Evolutionary conservation across 1,284 basidiomycete species (phyloP), one percentile per base, ranked within the genome.

Genomic region (Apiotrichum montevideense): DNA sequence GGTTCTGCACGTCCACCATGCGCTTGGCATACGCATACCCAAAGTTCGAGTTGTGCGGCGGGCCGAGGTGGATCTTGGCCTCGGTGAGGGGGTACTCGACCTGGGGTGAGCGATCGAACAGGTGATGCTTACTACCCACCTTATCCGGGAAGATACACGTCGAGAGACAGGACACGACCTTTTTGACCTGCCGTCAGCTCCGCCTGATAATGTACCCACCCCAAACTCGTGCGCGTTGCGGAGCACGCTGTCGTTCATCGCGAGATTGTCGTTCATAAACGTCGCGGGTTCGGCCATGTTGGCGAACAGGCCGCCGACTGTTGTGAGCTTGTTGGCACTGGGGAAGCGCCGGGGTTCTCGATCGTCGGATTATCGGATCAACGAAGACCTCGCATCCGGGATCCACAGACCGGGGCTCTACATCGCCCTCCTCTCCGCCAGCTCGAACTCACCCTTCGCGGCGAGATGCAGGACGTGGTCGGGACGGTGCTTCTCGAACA

Each of bases 251-350:
- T 93, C 89, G 76, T 95, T 95, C 78, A 95, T 94, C 58, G 89
- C 81, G 66, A 87, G 82, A 75, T 94, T 95, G 68, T 94, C 90
- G 41, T 90, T 85, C 32, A 93, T 80, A 80, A 94, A 92, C 29
- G 87, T 88, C 55, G 87, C 80, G 85, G 94, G 93, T 78, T 85
- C 84, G 68, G 87, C 86, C 87, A 93, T 92, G 78, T 94, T 94
- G 66, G 84, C 87, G 80, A 91, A 94, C 35, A 94, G 77, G 10
- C 91, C 91, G 9, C 91, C 90, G 54, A 94, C 90, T 88, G 69
- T 40, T 5, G 55, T 39, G 35, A 50, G 39, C 34, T 21, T 21
- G 21, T 21, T 21, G 21, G 21, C 21, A 21, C 21, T 21, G 21
- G 21, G 21, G 21, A 21, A 21, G 21, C 21, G 21, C 21, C 21